A percentile compares a stretch with the other conserved stretches of the same genome.
These are phyloP conservation scores for Pseudopyrenochaeta lycopersici DNA, from an alignment of 2,329 filamentous ascomycete species.

Conservation along the genomic window DNA sequence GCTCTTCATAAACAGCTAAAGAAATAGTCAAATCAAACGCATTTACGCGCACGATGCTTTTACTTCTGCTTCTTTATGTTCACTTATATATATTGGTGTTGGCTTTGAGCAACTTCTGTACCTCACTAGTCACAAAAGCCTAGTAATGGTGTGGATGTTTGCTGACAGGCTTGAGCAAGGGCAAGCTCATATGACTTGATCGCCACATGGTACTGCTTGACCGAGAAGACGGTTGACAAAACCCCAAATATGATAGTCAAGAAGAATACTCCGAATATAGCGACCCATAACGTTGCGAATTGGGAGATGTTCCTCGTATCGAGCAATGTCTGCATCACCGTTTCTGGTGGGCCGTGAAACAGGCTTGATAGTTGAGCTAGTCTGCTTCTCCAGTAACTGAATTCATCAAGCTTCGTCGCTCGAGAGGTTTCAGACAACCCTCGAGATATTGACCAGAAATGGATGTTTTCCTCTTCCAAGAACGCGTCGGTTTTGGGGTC, in stretches of 20 bases:
- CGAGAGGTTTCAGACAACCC: background rate
- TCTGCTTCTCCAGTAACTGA: constrained; percentile 14
- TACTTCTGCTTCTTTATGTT: too few relatives aligned
- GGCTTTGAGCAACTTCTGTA: too few relatives aligned
- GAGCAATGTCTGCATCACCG: constrained; percentile 8
- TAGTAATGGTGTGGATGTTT: background rate
- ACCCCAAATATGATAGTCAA: constrained; percentile 20
- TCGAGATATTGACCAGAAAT: background rate
- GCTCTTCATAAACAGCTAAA: too few relatives aligned
- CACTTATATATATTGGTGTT: too few relatives aligned
- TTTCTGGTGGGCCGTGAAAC: constrained; percentile 14
- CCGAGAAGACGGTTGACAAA: constrained; percentile 15
- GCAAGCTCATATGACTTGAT: constrained; percentile 17
- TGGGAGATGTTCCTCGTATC: constrained; percentile 8
- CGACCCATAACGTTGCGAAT: constrained; percentile 14
- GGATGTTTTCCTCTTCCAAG: constrained; percentile 7
- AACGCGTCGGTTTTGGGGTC: constrained; percentile 14
- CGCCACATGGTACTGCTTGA: constrained; percentile 20
- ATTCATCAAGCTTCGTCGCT: constrained; percentile 8
- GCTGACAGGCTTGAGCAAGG: constrained; percentile 12
- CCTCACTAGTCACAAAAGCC: background rate
- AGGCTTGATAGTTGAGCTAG: constrained; percentile 6
- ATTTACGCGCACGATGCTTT: too few relatives aligned
- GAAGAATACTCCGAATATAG: constrained; percentile 18
- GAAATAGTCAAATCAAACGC: too few relatives aligned